Percentiles rank a stretch among this genome's conserved stretches.
Conservation (phyloP, 2,329 filamentous ascomycete genomes). For the Emmonsiellopsis sp. region DNA sequence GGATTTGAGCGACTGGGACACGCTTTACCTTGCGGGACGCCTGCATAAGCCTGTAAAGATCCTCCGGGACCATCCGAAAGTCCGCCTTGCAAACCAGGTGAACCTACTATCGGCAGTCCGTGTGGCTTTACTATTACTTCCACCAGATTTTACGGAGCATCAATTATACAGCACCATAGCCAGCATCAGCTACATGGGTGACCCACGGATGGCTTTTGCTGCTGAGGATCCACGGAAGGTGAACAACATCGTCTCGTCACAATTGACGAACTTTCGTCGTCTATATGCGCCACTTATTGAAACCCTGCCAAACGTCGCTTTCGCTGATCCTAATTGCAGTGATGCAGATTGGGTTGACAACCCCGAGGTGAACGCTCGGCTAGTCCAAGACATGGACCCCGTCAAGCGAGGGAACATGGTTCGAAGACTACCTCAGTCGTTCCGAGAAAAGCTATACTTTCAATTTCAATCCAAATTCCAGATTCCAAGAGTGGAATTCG, state of each 20-base stretch:
- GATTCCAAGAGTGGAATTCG: constrained; percentile 76
- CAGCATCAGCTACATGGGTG: constrained; percentile 85
- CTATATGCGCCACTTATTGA: constrained; percentile 85
- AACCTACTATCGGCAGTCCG: constrained; percentile 89
- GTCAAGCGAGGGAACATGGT: constrained; percentile 93
- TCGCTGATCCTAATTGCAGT: constrained; percentile 55
- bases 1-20: constrained; percentile 86
- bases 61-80: constrained; percentile 80
- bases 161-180: constrained; percentile 87
- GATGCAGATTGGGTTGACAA: constrained; percentile 56
- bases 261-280: constrained; percentile 82
- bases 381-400: constrained; percentile 89
- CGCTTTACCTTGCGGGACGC: constrained; percentile 88
- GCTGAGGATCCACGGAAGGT: constrained; percentile 91
- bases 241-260: constrained; percentile 84
- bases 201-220: constrained; percentile 87
- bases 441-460: constrained; percentile 86
- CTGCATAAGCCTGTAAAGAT: constrained; percentile 98
- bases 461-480: constrained; percentile 85
- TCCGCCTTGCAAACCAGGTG: constrained; percentile 89
- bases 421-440: constrained; percentile 73
- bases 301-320: constrained; percentile 79
- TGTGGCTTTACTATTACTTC: constrained; percentile 78
- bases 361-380: constrained; percentile 52
- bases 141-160: constrained; percentile 73